Percentiles rank a stretch among this genome's conserved stretches.
phyloP scores from a whole-genome alignment of 2,329 filamentous ascomycete genomes.

The Lachnellula occidentalis region DNA sequence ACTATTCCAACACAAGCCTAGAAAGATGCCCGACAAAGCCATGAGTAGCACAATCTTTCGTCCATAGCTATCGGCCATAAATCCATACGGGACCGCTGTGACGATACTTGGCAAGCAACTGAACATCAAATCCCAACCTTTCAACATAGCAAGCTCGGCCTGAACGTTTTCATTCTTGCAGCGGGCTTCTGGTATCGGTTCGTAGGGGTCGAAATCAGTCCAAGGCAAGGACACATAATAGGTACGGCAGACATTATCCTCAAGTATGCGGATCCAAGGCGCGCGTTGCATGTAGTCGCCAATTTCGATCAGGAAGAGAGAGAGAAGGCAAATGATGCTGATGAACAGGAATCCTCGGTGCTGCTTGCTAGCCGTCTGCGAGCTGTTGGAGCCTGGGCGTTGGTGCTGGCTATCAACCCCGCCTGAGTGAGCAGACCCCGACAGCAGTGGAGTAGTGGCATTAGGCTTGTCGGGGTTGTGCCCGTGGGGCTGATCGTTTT shows the following conservation, averaged over 20 bases:
- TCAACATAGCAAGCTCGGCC: conserved; percentile 45
- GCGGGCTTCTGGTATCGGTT: conserved; percentile 34
- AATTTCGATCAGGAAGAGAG: conserved; percentile 40
- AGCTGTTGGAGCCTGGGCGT: too few species aligned
- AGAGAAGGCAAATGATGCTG: conserved; percentile 23
- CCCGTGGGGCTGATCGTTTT: too few species aligned
- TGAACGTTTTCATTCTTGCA: conserved; percentile 49
- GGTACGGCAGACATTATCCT: conserved; percentile 46
- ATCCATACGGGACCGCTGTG: conserved; percentile 14
- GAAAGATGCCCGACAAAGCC: conserved; percentile 5
- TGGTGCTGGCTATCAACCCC: too few species aligned
- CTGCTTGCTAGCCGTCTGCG: too few species aligned
- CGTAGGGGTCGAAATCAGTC: too few species aligned
- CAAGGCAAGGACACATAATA: conserved; percentile 27
- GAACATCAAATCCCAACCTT: conserved; percentile 41
- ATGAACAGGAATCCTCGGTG: too few species aligned
- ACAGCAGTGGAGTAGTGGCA: too few species aligned
- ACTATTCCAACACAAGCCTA: not conserved
- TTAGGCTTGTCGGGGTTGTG: too few species aligned
- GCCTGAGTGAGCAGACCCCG: too few species aligned
- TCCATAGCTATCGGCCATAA: conserved; percentile 15
- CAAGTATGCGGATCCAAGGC: conserved; percentile 45
- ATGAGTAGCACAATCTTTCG: conserved; percentile 11
- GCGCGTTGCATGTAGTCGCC: conserved; percentile 35
- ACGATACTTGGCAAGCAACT: conserved; percentile 41